phyloP scores from a whole-genome alignment of 2,329 filamentous ascomycete species.

The Trichoderma cornu-damae region DNA sequence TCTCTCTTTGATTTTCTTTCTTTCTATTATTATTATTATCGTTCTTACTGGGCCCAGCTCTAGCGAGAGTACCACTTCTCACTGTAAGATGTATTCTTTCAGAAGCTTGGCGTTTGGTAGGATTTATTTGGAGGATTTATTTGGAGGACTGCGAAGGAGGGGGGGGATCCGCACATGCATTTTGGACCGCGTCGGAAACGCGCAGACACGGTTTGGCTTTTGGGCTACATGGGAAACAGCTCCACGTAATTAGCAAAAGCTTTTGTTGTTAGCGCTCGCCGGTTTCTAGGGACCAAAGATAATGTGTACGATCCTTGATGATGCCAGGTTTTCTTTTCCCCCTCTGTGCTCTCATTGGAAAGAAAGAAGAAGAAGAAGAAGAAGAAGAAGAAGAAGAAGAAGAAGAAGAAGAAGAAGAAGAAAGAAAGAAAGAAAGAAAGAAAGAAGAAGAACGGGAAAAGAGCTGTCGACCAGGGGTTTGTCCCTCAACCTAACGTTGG shows the following conservation, averaged over 20 bases:
- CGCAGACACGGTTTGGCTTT: slow-evolving; percentile 4
- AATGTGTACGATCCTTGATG: slow-evolving; percentile 16
- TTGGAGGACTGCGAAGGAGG: background rate
- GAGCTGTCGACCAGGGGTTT: too few species aligned
- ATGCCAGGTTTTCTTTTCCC: background rate
- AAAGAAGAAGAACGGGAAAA: too few species aligned
- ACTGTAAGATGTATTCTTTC: slow-evolving; percentile 2
- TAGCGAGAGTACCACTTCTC: slow-evolving; percentile 13
- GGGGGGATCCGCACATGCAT: slow-evolving; percentile 1
- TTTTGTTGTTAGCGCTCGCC: slow-evolving; percentile 8
- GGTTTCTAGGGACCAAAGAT: slow-evolving; percentile 10
- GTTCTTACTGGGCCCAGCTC: slow-evolving; percentile 13
- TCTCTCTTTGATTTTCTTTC: background rate
- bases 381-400: too few species aligned
- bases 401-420: too few species aligned
- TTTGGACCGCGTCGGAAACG: background rate
- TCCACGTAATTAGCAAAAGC: slow-evolving; percentile 13
- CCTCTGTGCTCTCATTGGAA: background rate
- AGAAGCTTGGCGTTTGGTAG: slow-evolving; percentile 19
- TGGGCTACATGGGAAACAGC: slow-evolving; percentile 1
- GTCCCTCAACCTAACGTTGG: too few species aligned
- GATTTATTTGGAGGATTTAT: background rate
- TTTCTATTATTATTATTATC: background rate
- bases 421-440: too few species aligned
- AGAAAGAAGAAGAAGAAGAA: background rate